Evolutionary conservation across 2,329 filamentous ascomycete genomes (phyloP), one percentile per base, ranked within the genome.

Genomic region (Phoma sp.): DNA sequence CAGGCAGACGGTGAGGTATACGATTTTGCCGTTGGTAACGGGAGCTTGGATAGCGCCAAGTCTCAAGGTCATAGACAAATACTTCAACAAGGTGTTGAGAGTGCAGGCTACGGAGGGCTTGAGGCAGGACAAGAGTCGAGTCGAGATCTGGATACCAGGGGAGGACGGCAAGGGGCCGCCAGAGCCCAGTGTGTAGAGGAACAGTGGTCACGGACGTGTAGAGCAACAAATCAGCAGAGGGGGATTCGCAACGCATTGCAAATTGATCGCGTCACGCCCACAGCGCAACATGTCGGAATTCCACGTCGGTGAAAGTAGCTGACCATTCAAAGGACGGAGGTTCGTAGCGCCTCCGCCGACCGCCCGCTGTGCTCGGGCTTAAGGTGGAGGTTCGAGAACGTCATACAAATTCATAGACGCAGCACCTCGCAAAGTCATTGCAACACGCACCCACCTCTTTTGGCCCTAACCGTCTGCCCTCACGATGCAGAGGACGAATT

Each of bases 71-170:
- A 84, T 91, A 58, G 94, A 96, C 78, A 88, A 90, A 66, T 96
- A 96, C 68, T 98, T 96, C 76, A 92, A 96, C 73, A 96, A 97
- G 81, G 87, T 90, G 37, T 75, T 98, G 57, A 87, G 89, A 60
- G 87, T 96, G 22, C 85, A 92, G 56, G 88, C 91, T 2, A 94
- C 90, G 0, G 90, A 88, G 69, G 89, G 87, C 21, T 88, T 81
- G 75, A 78, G 76, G 58, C 73, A 68, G 57, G 84, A 85, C 56
- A 85, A 84, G 71, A 84, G 82, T 57, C 81, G 81, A 0, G 65
- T 80, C 1, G 67, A 69, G 21, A 64, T 80, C 2, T 78, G 76
- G 75, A 69, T 78, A 4, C 61, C 64, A 10, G 67, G 55, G 4
- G 63, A 65, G 3, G 56, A 58, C 33, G 58, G 60, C 2, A 43